phyloP scores from a whole-genome alignment of 2,329 filamentous ascomycete species.

The Claviceps digitariae region DNA sequence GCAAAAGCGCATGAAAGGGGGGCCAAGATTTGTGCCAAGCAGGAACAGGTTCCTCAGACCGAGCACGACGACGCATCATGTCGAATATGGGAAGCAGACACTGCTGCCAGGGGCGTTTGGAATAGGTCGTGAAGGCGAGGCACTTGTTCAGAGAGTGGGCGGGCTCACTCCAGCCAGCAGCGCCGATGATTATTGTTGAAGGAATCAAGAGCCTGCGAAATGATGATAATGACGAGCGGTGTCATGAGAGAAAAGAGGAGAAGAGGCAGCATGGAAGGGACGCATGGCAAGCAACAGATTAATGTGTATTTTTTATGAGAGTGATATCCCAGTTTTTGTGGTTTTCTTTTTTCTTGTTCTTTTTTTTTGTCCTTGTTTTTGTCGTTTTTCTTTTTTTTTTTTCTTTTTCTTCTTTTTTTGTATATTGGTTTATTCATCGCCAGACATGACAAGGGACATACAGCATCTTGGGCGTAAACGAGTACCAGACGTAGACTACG shows the following conservation, averaged over 20 bases:
- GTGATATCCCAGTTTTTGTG: not conserved
- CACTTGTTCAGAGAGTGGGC: slow-evolving; percentile 38
- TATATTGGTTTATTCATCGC: not conserved
- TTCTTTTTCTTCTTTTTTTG: not conserved
- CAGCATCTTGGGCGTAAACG: no score
- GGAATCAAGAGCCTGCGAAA: slow-evolving; percentile 3
- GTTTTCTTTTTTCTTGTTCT: not conserved
- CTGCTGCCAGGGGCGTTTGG: slow-evolving; percentile 79
- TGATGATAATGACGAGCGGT: not conserved
- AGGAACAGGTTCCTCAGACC: slow-evolving; percentile 23
- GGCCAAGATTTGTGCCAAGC: slow-evolving; percentile 44
- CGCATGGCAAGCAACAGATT: not conserved
- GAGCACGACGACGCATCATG: slow-evolving; percentile 38
- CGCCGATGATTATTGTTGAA: slow-evolving; percentile 34
- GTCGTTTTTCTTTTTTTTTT: not conserved
- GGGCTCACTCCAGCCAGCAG: slow-evolving; percentile 19
- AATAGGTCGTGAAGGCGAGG: slow-evolving; percentile 70
- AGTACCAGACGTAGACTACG: no score
- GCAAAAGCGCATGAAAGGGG: slow-evolving; percentile 47
- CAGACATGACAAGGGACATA: not conserved
- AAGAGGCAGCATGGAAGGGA: not conserved
- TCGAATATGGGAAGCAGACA: slow-evolving; percentile 54
- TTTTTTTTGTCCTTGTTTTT: not conserved
- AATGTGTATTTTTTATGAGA: not conserved
- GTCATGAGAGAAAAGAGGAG: not conserved